These are phyloP conservation scores for Obelidium mucronatum DNA, from an alignment of 192 early-diverging fungal genomes.

Conservation along the genomic window DNA sequence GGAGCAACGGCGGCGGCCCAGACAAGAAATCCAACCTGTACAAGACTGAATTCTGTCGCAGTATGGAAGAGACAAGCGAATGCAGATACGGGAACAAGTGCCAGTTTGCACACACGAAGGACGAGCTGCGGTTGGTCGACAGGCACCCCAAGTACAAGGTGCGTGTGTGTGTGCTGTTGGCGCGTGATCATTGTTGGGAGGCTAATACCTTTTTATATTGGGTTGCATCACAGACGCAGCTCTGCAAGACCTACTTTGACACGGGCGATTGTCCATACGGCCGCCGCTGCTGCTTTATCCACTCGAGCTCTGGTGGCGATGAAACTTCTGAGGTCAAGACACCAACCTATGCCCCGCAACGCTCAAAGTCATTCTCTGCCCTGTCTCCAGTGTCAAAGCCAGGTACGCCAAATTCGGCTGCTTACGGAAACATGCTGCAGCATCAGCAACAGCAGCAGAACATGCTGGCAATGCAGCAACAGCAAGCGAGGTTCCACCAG, in stretches of 20 bases:
- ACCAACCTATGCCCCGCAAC: not conserved
- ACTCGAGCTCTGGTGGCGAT: slow-evolving; percentile 48
- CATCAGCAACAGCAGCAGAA: not conserved
- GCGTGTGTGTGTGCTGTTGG: too few species aligned
- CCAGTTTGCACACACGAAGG: slow-evolving; percentile 89
- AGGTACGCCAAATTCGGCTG: not conserved
- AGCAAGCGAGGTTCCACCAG: slow-evolving; percentile 7
- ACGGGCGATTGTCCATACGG: slow-evolving; percentile 93
- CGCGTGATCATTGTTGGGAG: not conserved
- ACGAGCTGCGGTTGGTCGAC: slow-evolving; percentile 80
- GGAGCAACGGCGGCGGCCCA: not conserved
- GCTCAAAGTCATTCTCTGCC: slow-evolving; percentile 22
- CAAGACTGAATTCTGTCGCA: slow-evolving; percentile 81
- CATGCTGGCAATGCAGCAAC: slow-evolving; percentile 19
- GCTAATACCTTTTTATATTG: not conserved
- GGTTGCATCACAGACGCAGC: slow-evolving; percentile 64
- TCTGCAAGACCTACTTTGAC: slow-evolving; percentile 90
- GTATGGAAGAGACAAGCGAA: slow-evolving; percentile 61
- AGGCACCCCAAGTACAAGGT: slow-evolving; percentile 92
- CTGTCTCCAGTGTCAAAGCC: not conserved
- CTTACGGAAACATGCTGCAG: not conserved
- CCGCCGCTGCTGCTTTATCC: slow-evolving; percentile 94
- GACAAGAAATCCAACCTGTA: slow-evolving; percentile 63
- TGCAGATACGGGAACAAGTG: slow-evolving; percentile 89
- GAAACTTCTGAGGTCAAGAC: not conserved